Percentiles rank a stretch among this genome's conserved stretches.
Evolutionary conservation across 805 yeast genomes (phyloP).

Genomic region (Candida anglica): DNA sequence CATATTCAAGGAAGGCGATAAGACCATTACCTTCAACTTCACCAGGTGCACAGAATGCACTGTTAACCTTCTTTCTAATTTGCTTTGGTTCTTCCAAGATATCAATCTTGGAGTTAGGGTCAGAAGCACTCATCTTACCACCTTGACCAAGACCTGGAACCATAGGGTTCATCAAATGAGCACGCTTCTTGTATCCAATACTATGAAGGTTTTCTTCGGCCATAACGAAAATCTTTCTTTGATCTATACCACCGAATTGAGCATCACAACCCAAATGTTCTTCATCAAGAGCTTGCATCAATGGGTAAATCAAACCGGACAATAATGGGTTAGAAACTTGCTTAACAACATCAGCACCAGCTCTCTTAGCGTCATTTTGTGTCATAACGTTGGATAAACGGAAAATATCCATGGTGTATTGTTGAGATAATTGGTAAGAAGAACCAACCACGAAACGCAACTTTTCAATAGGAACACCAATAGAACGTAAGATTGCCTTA

Average conservation of each 20-base stretch:
- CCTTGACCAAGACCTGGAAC: conserved; percentile 97
- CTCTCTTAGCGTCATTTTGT: conserved; percentile 95
- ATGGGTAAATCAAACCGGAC: conserved; percentile 91
- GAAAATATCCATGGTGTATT: conserved; percentile 88
- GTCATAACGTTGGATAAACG: conserved; percentile 78
- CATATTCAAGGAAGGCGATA: conserved; percentile 79
- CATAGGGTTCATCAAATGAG: conserved; percentile 98
- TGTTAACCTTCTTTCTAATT: conserved; percentile 84
- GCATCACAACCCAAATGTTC: conserved; percentile 83
- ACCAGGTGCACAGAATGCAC: conserved; percentile 97
- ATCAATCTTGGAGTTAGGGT: conserved; percentile 96
- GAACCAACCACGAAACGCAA: conserved; percentile 84
- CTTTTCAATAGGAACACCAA: conserved; percentile 89
- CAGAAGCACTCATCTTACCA: conserved; percentile 98
- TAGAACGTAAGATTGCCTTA: conserved; percentile 78
- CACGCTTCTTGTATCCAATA: conserved; percentile 94
- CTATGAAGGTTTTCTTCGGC: conserved; percentile 91
- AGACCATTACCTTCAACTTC: conserved; percentile 85
- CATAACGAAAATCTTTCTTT: conserved; percentile 92
- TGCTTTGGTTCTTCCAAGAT: conserved; percentile 82
- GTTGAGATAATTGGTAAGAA: conserved; percentile 74
- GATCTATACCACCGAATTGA: conserved; percentile 99
- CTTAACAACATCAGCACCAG: conserved; percentile 99
- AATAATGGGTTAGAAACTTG: conserved; percentile 93
- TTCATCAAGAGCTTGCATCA: conserved; percentile 98